Evolutionary conservation across 805 yeast genomes (phyloP).

Genomic region (Nakazawaea sp.): DNA sequence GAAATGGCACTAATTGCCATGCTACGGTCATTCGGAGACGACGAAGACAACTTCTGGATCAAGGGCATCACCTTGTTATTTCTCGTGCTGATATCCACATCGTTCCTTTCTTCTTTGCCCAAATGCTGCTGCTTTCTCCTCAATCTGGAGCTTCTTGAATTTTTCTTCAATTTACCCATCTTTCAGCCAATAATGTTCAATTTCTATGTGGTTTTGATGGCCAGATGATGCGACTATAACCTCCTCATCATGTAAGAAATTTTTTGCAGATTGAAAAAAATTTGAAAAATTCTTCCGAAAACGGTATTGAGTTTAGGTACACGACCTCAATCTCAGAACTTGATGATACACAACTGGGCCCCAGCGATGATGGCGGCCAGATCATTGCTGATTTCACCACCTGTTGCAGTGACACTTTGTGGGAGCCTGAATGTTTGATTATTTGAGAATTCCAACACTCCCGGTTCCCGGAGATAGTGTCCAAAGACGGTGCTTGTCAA

Average conservation of each 20-base stretch:
- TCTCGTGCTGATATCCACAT: conserved; percentile 8
- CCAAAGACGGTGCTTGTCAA: background rate
- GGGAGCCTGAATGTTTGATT: background rate
- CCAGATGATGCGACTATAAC: too few species aligned
- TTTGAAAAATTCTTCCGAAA: background rate
- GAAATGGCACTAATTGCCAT: conserved; percentile 73
- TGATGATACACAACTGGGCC: conserved; percentile 1
- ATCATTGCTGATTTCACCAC: background rate
- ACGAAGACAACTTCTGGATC: conserved; percentile 54
- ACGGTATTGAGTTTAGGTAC: background rate
- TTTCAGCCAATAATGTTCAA: background rate
- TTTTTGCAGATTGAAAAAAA: conserved; percentile 1
- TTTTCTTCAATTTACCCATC: conserved; percentile 76
- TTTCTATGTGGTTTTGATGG: too few species aligned
- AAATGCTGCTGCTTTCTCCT: conserved; percentile 14
- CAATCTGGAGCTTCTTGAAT: conserved; percentile 39
- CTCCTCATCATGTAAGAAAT: too few species aligned
- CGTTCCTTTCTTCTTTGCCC: background rate
- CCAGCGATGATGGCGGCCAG: conserved; percentile 2
- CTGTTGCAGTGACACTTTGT: background rate
- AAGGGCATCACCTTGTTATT: conserved; percentile 58
- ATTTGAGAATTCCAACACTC: background rate
- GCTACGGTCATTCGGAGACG: conserved; percentile 63
- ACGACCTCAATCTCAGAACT: background rate
- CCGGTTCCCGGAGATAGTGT: background rate